Evolutionary conservation across 2,329 filamentous ascomycete genomes (phyloP), one percentile per base, ranked within the genome.

Genomic region (Xylariaceae sp.): DNA sequence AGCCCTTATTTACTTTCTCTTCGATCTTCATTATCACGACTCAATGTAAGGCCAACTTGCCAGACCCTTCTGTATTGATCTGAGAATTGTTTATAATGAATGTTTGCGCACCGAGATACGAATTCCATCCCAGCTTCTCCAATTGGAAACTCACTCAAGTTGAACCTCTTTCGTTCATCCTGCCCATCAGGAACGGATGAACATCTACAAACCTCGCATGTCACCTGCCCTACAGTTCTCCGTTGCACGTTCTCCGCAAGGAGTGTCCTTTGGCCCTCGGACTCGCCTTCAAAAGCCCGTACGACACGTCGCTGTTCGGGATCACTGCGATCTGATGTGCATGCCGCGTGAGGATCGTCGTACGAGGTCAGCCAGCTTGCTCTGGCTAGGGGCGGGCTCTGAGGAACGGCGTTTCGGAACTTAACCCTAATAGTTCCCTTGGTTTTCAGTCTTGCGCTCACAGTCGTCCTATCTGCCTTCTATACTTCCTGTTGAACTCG

Each of bases 361-460:
- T 72, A 66, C 59, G 65, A 66, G 63, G 62, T 66, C 67, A 69
- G 56, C 67, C 69, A 72, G 69, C 74, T 73, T 70, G 71, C 34
- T 65, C 68, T 66, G 67, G 67, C 70, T 75, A 73, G 45, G 58
- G 64, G 54, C 54, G 53, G 57, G 47, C 51, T 54, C 54, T 42
- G 59, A 81, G 79, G 82, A 86, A 83, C 77, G 77, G 76, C 73
- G 76, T 73, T 57, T 87, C 85, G 90, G 89, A 92, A 92, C 89
- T 92, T 96, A 96, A 96, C 92, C 92, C 92, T 96, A 96, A 88
- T 76, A 22, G 76, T 73, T 75, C 69, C 71, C 76, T 84, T 88
- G 88, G 89, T 85, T 83, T 67, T 70, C 42, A 89, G 88, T 80
- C 66, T 91, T 88, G 84, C 83, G 83, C 78, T 79, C 71, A 76